These are phyloP conservation scores for Termitomyces sp. DNA, from an alignment of 1,284 basidiomycete species.

Conservation along the genomic window DNA sequence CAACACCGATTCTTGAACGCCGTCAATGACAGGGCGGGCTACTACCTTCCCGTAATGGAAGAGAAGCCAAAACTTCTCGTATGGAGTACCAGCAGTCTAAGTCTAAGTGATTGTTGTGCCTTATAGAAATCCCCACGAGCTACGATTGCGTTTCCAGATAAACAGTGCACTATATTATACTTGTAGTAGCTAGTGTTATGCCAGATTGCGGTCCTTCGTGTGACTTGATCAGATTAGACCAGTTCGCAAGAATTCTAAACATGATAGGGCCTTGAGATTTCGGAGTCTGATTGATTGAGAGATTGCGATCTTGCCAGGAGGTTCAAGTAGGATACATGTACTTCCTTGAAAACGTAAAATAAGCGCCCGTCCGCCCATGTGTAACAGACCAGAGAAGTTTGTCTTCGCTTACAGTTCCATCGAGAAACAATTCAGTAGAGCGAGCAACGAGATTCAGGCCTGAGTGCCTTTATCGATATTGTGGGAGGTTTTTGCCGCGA, in stretches of 20 bases:
- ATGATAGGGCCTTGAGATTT: background rate
- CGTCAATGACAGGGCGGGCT: background rate
- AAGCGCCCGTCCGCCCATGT: background rate
- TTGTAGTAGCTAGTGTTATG: background rate
- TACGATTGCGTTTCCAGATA: background rate
- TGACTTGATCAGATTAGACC: background rate
- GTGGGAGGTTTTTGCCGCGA: background rate
- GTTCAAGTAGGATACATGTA: background rate
- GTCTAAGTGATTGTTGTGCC: background rate
- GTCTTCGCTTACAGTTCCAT: background rate
- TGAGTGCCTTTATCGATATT: too few species aligned
- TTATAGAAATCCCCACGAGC: background rate
- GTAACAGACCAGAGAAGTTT: background rate
- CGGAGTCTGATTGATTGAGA: background rate
- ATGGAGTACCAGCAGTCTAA: background rate
- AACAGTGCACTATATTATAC: too few species aligned
- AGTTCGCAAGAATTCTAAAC: too few species aligned
- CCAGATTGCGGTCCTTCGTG: background rate
- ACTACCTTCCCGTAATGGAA: background rate
- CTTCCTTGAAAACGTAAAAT: background rate
- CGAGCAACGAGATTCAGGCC: too few species aligned
- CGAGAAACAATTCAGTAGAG: background rate
- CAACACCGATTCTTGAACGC: background rate
- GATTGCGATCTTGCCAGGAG: background rate
- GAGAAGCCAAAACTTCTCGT: conserved; percentile 2